phyloP scores from a whole-genome alignment of 31 red algal species.

The Endocladia muricata region DNA sequence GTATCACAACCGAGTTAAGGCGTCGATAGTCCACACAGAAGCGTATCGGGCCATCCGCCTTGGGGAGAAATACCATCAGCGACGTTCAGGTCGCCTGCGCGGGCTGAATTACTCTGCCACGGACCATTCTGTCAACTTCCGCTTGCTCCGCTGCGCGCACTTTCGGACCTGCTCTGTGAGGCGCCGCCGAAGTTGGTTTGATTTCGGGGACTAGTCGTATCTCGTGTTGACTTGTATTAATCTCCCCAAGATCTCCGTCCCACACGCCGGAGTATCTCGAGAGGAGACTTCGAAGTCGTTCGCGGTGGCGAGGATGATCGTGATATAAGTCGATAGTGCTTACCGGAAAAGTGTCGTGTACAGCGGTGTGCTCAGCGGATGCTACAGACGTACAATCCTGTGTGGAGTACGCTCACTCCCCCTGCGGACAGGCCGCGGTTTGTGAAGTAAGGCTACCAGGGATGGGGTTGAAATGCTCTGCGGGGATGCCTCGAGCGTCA shows the following conservation, averaged over 20 bases:
- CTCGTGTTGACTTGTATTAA: constrained; percentile 11
- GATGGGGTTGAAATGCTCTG: not conserved
- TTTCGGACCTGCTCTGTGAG: constrained; percentile 17
- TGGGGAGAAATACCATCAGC: constrained; percentile 32
- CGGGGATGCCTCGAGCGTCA: not conserved
- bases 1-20: constrained; percentile 20
- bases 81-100: constrained; percentile 28
- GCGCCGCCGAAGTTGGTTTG: not conserved
- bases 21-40: constrained; percentile 64
- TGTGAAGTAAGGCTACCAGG: not conserved
- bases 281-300: not conserved
- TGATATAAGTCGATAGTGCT: not conserved
- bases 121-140: constrained; percentile 32
- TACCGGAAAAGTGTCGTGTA: too few relatives aligned
- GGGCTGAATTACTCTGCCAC: constrained; percentile 23
- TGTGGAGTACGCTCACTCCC: too few relatives aligned
- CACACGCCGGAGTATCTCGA: constrained; percentile 12
- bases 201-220: constrained; percentile 7
- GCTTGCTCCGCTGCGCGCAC: constrained; percentile 8
- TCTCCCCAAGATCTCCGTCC: constrained; percentile 24
- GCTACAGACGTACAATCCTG: too few relatives aligned
- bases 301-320: not conserved
- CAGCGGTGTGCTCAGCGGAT: too few relatives aligned
- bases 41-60: constrained; percentile 32
- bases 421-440: too few relatives aligned